Conservation (phyloP, 2,329 filamentous ascomycete species). For the Thelonectria rubi region DNA sequence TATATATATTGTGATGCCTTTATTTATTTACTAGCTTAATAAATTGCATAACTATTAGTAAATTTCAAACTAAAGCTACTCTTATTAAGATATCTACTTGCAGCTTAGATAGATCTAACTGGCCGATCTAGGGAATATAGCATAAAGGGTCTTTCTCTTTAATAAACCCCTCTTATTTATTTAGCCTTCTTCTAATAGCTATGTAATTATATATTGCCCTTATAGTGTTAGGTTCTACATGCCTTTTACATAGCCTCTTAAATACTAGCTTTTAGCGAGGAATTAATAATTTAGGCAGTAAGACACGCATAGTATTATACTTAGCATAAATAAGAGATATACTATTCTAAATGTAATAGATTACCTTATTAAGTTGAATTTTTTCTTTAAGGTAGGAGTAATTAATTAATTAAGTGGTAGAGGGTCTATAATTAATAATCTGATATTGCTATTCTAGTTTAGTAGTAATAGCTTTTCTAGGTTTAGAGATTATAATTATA, state of each 20-base stretch:
- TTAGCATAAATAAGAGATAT: no score
- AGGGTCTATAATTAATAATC: not conserved
- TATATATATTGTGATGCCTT: not conserved
- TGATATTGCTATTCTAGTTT: not conserved
- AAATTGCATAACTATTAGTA: not conserved
- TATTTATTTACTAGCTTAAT: not conserved
- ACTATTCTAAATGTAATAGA: not conserved
- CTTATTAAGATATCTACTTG: constrained; percentile 1
- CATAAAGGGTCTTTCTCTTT: constrained; percentile 1
- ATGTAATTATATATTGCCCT: not conserved
- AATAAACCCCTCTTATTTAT: not conserved
- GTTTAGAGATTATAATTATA: not conserved
- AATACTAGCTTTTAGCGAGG: not conserved
- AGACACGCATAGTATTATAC: no score
- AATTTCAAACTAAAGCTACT: not conserved
- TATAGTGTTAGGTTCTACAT: not conserved
- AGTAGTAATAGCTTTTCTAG: not conserved
- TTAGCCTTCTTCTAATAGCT: not conserved
- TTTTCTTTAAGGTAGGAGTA: not conserved
- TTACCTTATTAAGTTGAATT: not conserved
- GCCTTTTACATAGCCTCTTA: not conserved
- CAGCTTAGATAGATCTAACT: not conserved
- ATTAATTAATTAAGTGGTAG: not conserved
- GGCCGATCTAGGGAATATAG: not conserved
- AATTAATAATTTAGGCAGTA: not conserved